Percentiles rank a stretch among this genome's conserved stretches.
Conservation (phyloP, 495 filamentous ascomycete species). For the Penicillium cinerascens region DNA sequence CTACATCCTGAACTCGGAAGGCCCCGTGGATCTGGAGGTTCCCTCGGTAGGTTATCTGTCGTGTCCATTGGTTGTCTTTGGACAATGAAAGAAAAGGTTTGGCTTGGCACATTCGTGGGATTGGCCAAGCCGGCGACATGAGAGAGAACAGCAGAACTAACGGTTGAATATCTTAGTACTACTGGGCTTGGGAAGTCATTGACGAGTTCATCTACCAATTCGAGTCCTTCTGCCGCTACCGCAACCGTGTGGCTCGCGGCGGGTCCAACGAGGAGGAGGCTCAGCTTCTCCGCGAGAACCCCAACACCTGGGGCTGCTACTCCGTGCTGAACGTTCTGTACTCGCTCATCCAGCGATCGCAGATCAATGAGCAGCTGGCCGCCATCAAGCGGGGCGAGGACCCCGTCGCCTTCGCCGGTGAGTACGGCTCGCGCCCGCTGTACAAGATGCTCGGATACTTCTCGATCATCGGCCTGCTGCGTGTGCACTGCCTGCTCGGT, state of each 20-base stretch:
- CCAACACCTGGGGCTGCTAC: conserved; percentile 99
- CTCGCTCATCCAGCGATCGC: conserved; percentile 95
- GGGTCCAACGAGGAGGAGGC: conserved; percentile 86
- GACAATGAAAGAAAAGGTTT: conserved; percentile 13
- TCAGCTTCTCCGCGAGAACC: conserved; percentile 86
- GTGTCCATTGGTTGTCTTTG: not conserved
- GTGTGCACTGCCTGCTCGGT: conserved; percentile 93
- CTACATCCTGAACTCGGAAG: conserved; percentile 97
- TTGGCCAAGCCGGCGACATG: not conserved
- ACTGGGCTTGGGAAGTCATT: conserved; percentile 99
- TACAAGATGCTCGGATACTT: conserved; percentile 99
- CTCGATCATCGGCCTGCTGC: conserved; percentile 94
- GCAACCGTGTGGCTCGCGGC: conserved; percentile 83
- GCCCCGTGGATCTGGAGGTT: conserved; percentile 92
- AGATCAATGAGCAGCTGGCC: conserved; percentile 93
- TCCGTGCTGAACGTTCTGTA: conserved; percentile 98
- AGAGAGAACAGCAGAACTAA: conserved; percentile 10
- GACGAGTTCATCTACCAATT: conserved; percentile 99
- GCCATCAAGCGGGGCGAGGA: conserved; percentile 95
- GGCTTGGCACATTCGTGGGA: conserved; percentile 14
- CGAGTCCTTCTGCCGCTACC: conserved; percentile 97
- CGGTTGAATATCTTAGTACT: conserved; percentile 61
- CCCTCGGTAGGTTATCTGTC: conserved; percentile 69
- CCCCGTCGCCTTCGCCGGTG: conserved; percentile 75
- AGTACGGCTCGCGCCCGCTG: conserved; percentile 86